phyloP scores from a whole-genome alignment of 2,329 filamentous ascomycete species.

The Coniella vitis region DNA sequence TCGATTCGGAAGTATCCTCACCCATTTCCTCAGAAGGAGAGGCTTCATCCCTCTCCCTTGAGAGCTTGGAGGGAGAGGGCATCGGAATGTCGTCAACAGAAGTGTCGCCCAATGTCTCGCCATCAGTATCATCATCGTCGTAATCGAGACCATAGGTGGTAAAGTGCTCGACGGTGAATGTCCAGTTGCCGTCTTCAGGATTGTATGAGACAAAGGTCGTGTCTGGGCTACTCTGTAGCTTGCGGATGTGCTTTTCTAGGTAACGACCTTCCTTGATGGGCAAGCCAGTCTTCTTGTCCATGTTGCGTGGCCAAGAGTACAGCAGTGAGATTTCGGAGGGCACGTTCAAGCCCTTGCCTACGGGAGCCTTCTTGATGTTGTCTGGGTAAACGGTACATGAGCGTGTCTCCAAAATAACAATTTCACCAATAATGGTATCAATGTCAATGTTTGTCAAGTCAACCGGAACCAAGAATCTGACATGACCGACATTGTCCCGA shows the following conservation, averaged over 20 bases:
- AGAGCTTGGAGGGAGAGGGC: constrained; percentile 16
- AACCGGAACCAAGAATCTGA: constrained; percentile 74
- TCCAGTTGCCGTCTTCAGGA: constrained; percentile 74
- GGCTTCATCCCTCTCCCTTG: constrained; percentile 20
- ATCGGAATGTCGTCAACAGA: constrained; percentile 22
- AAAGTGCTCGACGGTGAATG: constrained; percentile 91
- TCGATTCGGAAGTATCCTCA: constrained; percentile 54
- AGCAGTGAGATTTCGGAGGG: constrained; percentile 81
- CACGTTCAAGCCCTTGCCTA: constrained; percentile 86
- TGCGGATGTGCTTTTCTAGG: constrained; percentile 74
- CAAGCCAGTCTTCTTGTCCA: constrained; percentile 46
- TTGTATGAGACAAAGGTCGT: constrained; percentile 82
- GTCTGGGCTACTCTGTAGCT: constrained; percentile 69
- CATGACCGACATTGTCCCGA: constrained; percentile 70
- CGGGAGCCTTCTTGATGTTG: constrained; percentile 68
- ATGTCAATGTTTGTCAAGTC: constrained; percentile 75
- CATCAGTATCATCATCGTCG: constrained; percentile 63
- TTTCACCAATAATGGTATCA: constrained; percentile 69
- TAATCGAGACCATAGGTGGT: constrained; percentile 90
- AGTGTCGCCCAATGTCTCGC: constrained; percentile 39
- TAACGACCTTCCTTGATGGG: constrained; percentile 56
- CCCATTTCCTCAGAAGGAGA: constrained; percentile 32
- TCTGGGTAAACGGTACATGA: constrained; percentile 84
- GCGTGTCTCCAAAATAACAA: constrained; percentile 70
- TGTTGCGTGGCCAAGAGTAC: constrained; percentile 82